Evolutionary conservation across 2,329 filamentous ascomycete species (phyloP).

Genomic region (Ceratocystis cubensis): DNA sequence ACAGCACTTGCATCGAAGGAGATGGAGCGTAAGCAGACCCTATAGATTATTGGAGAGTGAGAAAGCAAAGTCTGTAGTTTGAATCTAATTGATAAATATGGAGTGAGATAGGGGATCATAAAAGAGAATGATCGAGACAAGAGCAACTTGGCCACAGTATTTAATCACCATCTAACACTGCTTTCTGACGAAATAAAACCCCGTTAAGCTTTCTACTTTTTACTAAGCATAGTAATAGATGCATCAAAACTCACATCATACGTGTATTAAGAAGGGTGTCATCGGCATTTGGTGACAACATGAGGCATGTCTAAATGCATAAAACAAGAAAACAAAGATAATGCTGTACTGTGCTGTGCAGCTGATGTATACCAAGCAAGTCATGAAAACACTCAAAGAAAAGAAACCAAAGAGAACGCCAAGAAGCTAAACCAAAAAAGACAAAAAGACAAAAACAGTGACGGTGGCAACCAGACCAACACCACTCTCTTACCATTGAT

Average conservation of each 20-base stretch:
- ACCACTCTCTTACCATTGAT: background rate
- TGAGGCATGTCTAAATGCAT: background rate
- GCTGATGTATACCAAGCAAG: too few species aligned
- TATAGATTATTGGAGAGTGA: background rate
- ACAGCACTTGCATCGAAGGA: background rate
- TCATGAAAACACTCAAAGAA: background rate
- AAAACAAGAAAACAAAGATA: background rate
- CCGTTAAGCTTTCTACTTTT: too few species aligned
- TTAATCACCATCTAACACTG: background rate
- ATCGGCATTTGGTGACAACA: background rate
- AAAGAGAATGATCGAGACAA: too few species aligned
- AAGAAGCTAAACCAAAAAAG: background rate
- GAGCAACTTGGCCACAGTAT: background rate
- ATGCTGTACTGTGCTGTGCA: background rate
- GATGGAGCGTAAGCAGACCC: slow-evolving; percentile 14
- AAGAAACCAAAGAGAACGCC: background rate
- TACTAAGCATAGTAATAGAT: too few species aligned
- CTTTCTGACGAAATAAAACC: too few species aligned
- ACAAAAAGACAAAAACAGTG: background rate
- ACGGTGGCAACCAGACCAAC: background rate
- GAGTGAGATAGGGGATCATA: too few species aligned
- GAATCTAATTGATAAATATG: too few species aligned
- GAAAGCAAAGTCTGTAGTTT: background rate
- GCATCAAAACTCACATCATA: too few species aligned
- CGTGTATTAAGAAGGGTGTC: background rate